Evolutionary conservation across 2,329 filamentous ascomycete species (phyloP).

Genomic region (Penicillium brasilianum): DNA sequence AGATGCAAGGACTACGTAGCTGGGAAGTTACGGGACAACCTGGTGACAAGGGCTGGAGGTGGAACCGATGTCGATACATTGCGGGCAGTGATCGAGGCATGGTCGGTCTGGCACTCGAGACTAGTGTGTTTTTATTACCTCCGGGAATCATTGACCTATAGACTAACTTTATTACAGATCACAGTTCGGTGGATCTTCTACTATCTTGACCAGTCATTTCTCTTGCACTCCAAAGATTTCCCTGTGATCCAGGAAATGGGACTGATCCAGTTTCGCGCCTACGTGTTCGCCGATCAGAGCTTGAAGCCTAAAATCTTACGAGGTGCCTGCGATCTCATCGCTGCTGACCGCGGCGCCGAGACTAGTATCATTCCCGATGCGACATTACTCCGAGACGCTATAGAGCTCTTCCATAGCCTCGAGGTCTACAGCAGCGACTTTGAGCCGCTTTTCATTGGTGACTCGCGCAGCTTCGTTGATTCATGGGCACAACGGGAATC

Average conservation of each 20-base stretch:
- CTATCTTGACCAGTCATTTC: constrained; percentile 88
- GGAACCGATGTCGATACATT: constrained; percentile 69
- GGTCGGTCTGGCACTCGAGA: constrained; percentile 79
- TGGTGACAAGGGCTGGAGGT: constrained; percentile 61
- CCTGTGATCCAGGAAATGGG: constrained; percentile 81
- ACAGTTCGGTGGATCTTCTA: constrained; percentile 88
- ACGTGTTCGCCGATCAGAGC: constrained; percentile 59
- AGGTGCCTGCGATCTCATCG: constrained; percentile 78
- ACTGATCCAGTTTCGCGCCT: constrained; percentile 72
- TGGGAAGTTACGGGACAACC: constrained; percentile 59
- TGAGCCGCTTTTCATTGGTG: constrained; percentile 73
- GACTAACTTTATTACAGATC: constrained; percentile 54
- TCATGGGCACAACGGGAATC: constrained; percentile 72
- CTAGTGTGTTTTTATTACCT: constrained; percentile 59
- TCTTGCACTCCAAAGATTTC: constrained; percentile 73
- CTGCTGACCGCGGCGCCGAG: constrained; percentile 67
- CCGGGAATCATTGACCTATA: not conserved
- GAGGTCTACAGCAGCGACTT: constrained; percentile 79
- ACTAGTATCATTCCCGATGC: constrained; percentile 62
- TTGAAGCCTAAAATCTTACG: constrained; percentile 62
- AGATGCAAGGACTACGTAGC: constrained; percentile 69
- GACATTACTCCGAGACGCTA: constrained; percentile 71
- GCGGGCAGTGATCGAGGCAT: constrained; percentile 63
- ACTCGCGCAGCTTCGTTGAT: constrained; percentile 70
- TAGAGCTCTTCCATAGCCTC: constrained; percentile 85